phyloP scores from a whole-genome alignment of 139 green algal species.

The Pseudopediastrum boryanum region DNA sequence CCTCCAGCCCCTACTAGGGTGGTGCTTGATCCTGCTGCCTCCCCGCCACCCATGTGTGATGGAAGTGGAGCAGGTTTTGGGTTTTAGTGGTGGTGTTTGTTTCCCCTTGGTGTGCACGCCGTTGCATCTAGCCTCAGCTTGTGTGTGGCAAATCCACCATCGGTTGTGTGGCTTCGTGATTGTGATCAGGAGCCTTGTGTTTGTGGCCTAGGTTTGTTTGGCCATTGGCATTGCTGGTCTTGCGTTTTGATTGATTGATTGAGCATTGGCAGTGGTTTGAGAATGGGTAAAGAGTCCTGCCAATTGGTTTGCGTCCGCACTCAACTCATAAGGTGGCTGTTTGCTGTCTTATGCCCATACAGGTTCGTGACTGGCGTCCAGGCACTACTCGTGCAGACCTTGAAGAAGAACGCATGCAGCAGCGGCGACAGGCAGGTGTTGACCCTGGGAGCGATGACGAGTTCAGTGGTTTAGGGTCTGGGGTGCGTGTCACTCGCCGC shows the following conservation, averaged over 20 bases:
- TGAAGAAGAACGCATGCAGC: constrained; percentile 17
- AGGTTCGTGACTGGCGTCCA: constrained; percentile 24
- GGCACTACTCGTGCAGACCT: constrained; percentile 8
- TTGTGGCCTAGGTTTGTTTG: not conserved
- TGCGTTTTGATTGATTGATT: not conserved
- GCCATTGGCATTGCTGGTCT: not conserved
- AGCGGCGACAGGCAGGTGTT: constrained; percentile 23
- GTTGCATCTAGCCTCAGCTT: too few relatives aligned
- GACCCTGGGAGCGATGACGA: constrained; percentile 36
- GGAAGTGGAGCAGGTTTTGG: too few relatives aligned
- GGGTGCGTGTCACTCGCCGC: not conserved
- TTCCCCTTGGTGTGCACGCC: too few relatives aligned
- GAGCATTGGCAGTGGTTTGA: not conserved
- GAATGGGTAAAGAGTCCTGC: not conserved
- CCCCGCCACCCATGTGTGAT: too few relatives aligned
- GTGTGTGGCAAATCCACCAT: too few relatives aligned
- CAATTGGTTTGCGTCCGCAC: not conserved
- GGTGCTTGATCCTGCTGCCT: too few relatives aligned
- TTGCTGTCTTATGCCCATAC: not conserved
- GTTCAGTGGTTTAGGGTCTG: not conserved
- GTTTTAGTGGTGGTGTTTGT: too few relatives aligned
- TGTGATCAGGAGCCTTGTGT: not conserved
- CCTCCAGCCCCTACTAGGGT: too few relatives aligned
- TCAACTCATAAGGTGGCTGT: not conserved
- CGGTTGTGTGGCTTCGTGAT: too few relatives aligned